Evolutionary conservation across 2,329 filamentous ascomycete species (phyloP), one percentile per base, ranked within the genome.

Genomic region (Lecanicillium sp.): DNA sequence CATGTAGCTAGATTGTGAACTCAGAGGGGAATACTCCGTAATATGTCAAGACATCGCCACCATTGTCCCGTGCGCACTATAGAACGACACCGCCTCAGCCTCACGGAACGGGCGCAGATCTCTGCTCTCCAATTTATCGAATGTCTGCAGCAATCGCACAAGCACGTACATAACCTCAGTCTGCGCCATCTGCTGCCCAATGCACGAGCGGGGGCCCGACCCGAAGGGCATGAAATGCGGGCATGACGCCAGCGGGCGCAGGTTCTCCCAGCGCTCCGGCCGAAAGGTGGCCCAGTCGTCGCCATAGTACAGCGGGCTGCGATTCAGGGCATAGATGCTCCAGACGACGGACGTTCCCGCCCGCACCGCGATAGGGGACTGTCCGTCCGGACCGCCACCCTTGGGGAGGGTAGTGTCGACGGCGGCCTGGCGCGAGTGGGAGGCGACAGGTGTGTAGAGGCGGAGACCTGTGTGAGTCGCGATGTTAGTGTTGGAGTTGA

Each of bases 301-400:
- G 21, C 47, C 47, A 20, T 49, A 49, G 14, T 39, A 20, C 15
- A 8, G 10, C n/a, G 46, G 47, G 35, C 21, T 38, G 33, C 47
- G 47, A 40, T 44, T 49, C 23, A 49, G 35, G 15, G 47, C 33
- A 27, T 44, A 49, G 15, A 49, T 19, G 26, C 47, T 49, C 43
- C 43, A 51, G 17, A 39, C 30, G 33, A 77, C 67, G 3, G 66
- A 56, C 5, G 67, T 67, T 24, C 75, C 74, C 49, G 72, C 72
- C 8, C 60, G 62, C 5, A 80, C 65, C 50, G 74, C 72, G 11
- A 81, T 55, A 0, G 77, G 75, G 1, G 67, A 63, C 14, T 60
- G 62, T 30, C 73, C 69, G 42, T 77, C 67, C 4, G 64, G 55
- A 0, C 77, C 77, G 26, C 77, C 78, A 30, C 78, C 78, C 1